Base-by-base conservation (phyloP, 306 rosid species). In the Sphenostylis stenocarpa region DNA sequence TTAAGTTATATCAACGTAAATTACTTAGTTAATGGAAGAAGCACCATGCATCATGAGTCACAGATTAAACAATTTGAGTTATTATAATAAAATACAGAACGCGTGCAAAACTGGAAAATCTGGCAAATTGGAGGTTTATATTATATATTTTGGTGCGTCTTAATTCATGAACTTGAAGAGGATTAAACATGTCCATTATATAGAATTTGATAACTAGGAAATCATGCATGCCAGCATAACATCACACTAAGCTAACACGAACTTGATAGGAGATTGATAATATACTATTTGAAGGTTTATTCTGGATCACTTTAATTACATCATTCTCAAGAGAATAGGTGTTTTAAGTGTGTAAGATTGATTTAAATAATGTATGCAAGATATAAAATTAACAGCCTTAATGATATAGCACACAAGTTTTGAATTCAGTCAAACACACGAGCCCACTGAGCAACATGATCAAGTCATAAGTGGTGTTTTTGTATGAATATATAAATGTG, bases 361-460 rank as follows among this genome's bases (percentile, higher is more conserved):
- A 12, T 17, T 63, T 64, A 64, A 64, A 36, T 36, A 38, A 36
- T 10, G 9, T 9, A 19, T 11, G 8, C 39, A 64, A 17, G 21
- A 21, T 29, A 11, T 9, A 55, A 58, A 28, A 14, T 58, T 58
- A 58, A 15, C 64, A 58, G 43, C 17, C 29, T 10, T 17, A 36
- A 36, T 29, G 17, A 64, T 64, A 36, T 17, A 63, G 23, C 48
- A 65, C 68, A 20, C 49, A 5, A 36, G 51, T 38, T 4, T 17
- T 63, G 55, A 75, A 52, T 71, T 48, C 4, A 65, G 80, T 76
- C 77, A 80, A 78, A 79, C 74, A 79, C 77, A 41, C n/a, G 67
- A 74, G 19, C 52, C 51, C 67, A 73, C 82, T 53, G 6, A 85
- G 23, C 7, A 72, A 56, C 47, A 77, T 9, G 67, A 53, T 36